Evolutionary conservation across 345 rosid species (phyloP).

Genomic region (Rhizophora apiculata): DNA sequence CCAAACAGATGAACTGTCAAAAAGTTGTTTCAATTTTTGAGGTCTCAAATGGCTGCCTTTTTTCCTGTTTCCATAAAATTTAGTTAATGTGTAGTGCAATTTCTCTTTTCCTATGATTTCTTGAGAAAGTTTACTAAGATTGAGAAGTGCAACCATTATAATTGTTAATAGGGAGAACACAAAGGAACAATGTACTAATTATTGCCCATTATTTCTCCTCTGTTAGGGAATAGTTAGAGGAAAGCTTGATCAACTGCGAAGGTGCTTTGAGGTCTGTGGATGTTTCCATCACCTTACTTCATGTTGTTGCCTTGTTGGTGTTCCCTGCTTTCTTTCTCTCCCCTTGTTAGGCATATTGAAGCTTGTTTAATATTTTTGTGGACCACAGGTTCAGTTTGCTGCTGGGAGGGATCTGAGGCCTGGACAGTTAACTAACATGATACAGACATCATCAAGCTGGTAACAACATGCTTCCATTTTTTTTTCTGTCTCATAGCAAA

Average conservation of each 20-base stretch:
- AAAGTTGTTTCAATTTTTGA: too few species aligned
- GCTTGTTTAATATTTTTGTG: constrained; percentile 6
- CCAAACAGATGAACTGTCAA: neutral
- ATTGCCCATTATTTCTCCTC: constrained; percentile 9
- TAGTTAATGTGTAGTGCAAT: too few species aligned
- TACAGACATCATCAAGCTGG: constrained; percentile 84
- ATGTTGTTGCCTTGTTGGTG: neutral
- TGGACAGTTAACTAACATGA: constrained; percentile 80
- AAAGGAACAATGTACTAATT: neutral
- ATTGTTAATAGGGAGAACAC: neutral
- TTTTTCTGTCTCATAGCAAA: neutral
- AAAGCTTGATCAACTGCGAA: constrained; percentile 85
- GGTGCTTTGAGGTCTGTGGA: constrained; percentile 85
- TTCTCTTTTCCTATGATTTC: too few species aligned
- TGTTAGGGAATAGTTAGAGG: constrained; percentile 91
- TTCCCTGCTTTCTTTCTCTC: neutral
- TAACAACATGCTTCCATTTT: constrained; percentile 20
- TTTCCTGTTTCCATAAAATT: neutral
- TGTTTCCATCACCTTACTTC: neutral
- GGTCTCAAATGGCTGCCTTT: neutral
- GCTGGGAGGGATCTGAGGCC: constrained; percentile 97
- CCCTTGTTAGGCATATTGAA: neutral
- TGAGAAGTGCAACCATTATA: neutral
- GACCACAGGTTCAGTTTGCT: constrained; percentile 81
- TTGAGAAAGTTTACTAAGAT: too few species aligned